phyloP scores from a whole-genome alignment of 768 basidiomycete species.

The Amylocystis lapponica region DNA sequence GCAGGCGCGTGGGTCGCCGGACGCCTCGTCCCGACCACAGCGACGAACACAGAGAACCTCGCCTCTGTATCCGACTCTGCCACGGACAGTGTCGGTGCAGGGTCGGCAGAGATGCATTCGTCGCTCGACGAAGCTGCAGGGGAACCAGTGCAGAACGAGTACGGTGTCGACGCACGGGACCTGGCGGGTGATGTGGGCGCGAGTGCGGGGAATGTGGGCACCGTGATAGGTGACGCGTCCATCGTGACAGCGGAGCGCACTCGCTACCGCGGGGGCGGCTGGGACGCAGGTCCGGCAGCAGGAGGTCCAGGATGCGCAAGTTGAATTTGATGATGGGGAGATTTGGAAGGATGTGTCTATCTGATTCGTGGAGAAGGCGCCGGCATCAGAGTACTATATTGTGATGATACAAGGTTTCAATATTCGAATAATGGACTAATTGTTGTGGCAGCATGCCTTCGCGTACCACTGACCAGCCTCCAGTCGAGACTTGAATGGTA shows the following conservation, averaged over 20 bases:
- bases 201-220: constrained; percentile 14
- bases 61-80: constrained; percentile 4
- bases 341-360: constrained; percentile 3
- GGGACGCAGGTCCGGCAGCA: constrained; percentile 11
- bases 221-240: constrained; percentile 11
- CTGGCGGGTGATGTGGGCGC: constrained; percentile 11
- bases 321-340: background rate
- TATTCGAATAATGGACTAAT: too few species aligned
- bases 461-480: too few species aligned
- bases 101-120: constrained; percentile 10
- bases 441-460: too few species aligned
- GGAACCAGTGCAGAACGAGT: constrained; percentile 17
- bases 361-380: too few species aligned
- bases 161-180: constrained; percentile 14
- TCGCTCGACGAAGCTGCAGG: constrained; percentile 13
- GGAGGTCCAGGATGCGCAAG: constrained; percentile 1
- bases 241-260: constrained; percentile 13
- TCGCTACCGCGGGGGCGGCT: constrained; percentile 14
- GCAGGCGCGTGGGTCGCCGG: constrained; percentile 20
- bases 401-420: too few species aligned
- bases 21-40: constrained; percentile 11
- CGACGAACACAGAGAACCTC: constrained; percentile 9
- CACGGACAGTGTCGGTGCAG: constrained; percentile 6
- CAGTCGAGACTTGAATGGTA: too few species aligned
- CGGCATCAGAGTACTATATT: too few species aligned